Evolutionary conservation across 352 stramenopile genomes (phyloP), one percentile per base, ranked within the genome.

Genomic region (Phytophthora pluvialis): DNA sequence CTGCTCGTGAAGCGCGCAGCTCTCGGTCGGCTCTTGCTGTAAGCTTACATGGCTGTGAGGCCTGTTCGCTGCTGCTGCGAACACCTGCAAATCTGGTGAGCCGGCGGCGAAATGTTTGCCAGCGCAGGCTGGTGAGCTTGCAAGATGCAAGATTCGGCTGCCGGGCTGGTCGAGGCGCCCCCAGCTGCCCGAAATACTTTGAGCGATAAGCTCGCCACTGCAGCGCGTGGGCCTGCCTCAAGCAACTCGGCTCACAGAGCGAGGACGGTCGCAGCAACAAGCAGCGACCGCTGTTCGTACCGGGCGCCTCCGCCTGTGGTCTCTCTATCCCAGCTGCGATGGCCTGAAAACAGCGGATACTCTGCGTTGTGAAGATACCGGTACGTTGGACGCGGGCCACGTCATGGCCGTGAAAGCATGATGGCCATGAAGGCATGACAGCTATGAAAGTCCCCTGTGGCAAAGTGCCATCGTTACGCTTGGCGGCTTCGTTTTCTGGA

Each of bases 251-350:
- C 52, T 61, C 16, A 57, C 62, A 66, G 29, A 66, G 40, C 15
- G 46, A 55, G 53, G 28, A 40, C 52, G 36, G 51, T 63, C 21
- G 48, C 55, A 60, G 25, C 32, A 65, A 55, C 32, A 70, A 70
- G 62, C 46, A 35, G 7, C 33, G 46, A n/a, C 51, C 38, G 45
- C 47, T 60, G 47, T 66, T 60, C 42, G 55, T 43, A 38, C 31
- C 15, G n/a, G n/a, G n/a, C n/a, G n/a, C n/a, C 33, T 12, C 16
- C 36, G 18, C 25, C 35, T 7, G 9, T 44, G 15, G 10, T 33
- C 13, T 50, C 53, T 52, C 53, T 70, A 64, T 70, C 36, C 60
- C 60, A 48, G 40, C 16, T 18, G 39, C 62, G 62, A 66, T 50
- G 39, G 51, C 45, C 18, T 60, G 54, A 70, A 54, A 53, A 29